Base-by-base conservation (phyloP, 139 green algal genomes). In the Tetratostichococcus sp. region DNA sequence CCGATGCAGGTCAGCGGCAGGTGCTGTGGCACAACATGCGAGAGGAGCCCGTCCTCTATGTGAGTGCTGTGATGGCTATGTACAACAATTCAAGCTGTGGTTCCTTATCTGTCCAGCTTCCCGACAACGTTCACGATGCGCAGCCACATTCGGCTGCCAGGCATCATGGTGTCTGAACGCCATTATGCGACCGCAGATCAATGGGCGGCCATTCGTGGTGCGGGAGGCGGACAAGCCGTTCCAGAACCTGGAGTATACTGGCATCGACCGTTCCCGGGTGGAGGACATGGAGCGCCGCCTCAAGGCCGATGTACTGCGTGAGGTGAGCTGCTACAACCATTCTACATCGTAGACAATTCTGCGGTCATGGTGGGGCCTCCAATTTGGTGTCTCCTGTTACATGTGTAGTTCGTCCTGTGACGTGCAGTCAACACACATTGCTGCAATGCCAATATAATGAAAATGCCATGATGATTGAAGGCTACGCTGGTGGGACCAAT, bases 201-300 rank as follows among this genome's bases (percentile, higher is more conserved):
- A 96, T 67, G 94, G 94, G 67, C 80, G 89, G 69, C 94, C 94
- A 0, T 98, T 93, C 82, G 94, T 98, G 26, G 89, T 98, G 70
- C 84, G 94, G 0, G 94, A 98, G 80, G 83, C 90, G 34, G 93
- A 95, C 78, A 85, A 93, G 78, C 94, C 94, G 3, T 98, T 98
- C 81, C 86, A 85, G 72, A 98, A 98, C 74, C 81, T 98, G 31
- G 94, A 98, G 82, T 98, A 98, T 85, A 98, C 94, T 73, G 91
- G 94, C 66, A 98, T 95, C 62, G 81, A 94, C 75, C 76, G 74
- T 43, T 66, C 76, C 32, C 67, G 94, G 0, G 93, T 98, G 68
- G 94, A 98, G 83, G 86, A 89, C 65, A 98, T 98, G 94, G 94
- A 98, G 84, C 74, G 76, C 19, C 86, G 94, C 1, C 82, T 98